Percentiles rank a stretch among this genome's conserved stretches.
These are phyloP conservation scores for Cutaneotrichosporon sp. DNA, from an alignment of 1,284 basidiomycete genomes.

Conservation along the genomic window DNA sequence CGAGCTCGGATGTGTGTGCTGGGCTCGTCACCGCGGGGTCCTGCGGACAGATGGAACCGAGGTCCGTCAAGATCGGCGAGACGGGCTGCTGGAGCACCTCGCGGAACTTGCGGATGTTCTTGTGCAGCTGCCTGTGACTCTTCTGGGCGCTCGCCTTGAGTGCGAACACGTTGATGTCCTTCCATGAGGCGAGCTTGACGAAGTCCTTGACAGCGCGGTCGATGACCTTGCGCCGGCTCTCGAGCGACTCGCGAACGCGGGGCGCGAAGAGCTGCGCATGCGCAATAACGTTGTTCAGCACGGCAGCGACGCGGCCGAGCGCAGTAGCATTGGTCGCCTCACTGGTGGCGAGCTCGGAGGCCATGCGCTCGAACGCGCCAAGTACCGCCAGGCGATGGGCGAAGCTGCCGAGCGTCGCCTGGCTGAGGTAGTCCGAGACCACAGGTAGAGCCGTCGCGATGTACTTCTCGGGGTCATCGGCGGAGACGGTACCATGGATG, in stretches of 20 bases:
- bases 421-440: conserved; percentile 74
- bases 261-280: conserved; percentile 68
- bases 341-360: conserved; percentile 25
- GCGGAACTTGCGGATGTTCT: conserved; percentile 87
- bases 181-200: conserved; percentile 97
- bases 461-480: conserved; percentile 49
- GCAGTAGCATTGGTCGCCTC: conserved; percentile 53
- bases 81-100: conserved; percentile 78
- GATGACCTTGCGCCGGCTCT: conserved; percentile 62
- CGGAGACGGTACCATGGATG: conserved; percentile 64
- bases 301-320: conserved; percentile 57
- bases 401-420: conserved; percentile 83
- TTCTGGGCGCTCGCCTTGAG: conserved; percentile 87
- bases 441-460: conserved; percentile 71
- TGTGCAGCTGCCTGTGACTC: conserved; percentile 90
- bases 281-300: conserved; percentile 67
- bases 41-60: conserved; percentile 37
- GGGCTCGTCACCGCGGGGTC: conserved; percentile 21
- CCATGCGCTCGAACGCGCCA: conserved; percentile 62
- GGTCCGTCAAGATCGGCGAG: conserved; percentile 44
- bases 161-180: conserved; percentile 93
- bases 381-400: conserved; percentile 68
- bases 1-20: conserved; percentile 1
- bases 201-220: conserved; percentile 82
- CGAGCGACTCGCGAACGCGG: conserved; percentile 60